Evolutionary conservation across 1,284 basidiomycete genomes (phyloP).

Genomic region (Pisolithus thermaeus): DNA sequence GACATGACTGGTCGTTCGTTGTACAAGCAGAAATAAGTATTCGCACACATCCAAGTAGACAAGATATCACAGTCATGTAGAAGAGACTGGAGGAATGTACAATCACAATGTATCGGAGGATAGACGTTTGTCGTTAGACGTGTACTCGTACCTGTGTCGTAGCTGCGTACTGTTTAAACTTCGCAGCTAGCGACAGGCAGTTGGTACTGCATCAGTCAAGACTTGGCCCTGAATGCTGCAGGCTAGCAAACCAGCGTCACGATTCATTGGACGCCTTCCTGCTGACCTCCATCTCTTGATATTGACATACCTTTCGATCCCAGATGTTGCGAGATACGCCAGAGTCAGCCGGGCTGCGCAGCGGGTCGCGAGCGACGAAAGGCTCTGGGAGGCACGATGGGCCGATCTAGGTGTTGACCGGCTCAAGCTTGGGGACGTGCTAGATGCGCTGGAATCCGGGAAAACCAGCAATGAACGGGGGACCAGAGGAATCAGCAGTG

Average conservation of each 20-base stretch:
- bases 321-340: constrained; percentile 74
- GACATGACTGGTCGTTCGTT: constrained; percentile 58
- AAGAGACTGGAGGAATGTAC: not conserved
- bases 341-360: constrained; percentile 61
- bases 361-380: constrained; percentile 62
- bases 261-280: constrained; percentile 67
- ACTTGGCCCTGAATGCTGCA: constrained; percentile 19
- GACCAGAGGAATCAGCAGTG: not conserved
- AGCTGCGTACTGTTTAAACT: too few species aligned
- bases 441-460: constrained; percentile 55
- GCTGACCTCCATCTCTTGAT: constrained; percentile 71
- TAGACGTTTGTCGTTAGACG: too few species aligned
- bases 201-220: too few species aligned
- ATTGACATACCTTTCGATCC: constrained; percentile 65
- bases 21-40: not conserved
- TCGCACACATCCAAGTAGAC: not conserved
- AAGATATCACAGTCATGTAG: not conserved
- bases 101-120: too few species aligned
- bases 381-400: constrained; percentile 73
- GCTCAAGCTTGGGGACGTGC: constrained; percentile 38
- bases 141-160: too few species aligned
- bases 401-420: constrained; percentile 44
- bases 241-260: constrained; percentile 20
- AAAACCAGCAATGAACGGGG: constrained; percentile 13
- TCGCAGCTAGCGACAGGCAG: too few species aligned